A percentile compares a stretch with the other conserved stretches of the same genome.
Conservation (phyloP, 352 stramenopile species). For the Phytopythium vexans region DNA sequence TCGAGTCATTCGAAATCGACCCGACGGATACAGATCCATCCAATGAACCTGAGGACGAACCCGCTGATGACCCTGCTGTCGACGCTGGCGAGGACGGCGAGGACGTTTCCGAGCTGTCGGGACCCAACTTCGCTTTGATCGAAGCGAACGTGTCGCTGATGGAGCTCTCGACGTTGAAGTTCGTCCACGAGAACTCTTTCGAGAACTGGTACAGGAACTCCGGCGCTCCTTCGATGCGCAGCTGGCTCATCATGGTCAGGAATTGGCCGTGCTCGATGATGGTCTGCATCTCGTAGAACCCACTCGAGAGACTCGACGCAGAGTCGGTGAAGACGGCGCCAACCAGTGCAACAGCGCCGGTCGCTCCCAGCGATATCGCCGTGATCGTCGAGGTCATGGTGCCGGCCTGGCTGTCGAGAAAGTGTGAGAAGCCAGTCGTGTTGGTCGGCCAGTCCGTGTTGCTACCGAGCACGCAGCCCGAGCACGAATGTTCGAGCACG, state of each 20-base stretch:
- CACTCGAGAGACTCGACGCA: slow-evolving; percentile 51
- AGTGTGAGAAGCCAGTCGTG: slow-evolving; percentile 59
- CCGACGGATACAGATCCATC: neutral
- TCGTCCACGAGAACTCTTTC: slow-evolving; percentile 81
- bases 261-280: slow-evolving; percentile 87
- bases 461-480: slow-evolving; percentile 77
- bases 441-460: slow-evolving; percentile 84
- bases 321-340: slow-evolving; percentile 61
- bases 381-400: slow-evolving; percentile 61
- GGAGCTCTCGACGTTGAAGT: slow-evolving; percentile 78
- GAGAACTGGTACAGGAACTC: slow-evolving; percentile 81
- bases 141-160: slow-evolving; percentile 18
- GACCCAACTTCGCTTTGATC: slow-evolving; percentile 3
- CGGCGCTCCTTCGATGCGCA: slow-evolving; percentile 66
- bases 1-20: slow-evolving; percentile 8
- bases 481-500: slow-evolving; percentile 67
- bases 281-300: slow-evolving; percentile 85
- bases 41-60: neutral
- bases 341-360: slow-evolving; percentile 28
- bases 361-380: slow-evolving; percentile 51
- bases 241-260: slow-evolving; percentile 79
- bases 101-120: slow-evolving; percentile 1
- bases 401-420: slow-evolving; percentile 70
- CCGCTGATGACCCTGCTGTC: neutral
- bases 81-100: slow-evolving; percentile 1